Conservation (phyloP, 768 basidiomycete genomes). For the Crepidotus variabilis region DNA sequence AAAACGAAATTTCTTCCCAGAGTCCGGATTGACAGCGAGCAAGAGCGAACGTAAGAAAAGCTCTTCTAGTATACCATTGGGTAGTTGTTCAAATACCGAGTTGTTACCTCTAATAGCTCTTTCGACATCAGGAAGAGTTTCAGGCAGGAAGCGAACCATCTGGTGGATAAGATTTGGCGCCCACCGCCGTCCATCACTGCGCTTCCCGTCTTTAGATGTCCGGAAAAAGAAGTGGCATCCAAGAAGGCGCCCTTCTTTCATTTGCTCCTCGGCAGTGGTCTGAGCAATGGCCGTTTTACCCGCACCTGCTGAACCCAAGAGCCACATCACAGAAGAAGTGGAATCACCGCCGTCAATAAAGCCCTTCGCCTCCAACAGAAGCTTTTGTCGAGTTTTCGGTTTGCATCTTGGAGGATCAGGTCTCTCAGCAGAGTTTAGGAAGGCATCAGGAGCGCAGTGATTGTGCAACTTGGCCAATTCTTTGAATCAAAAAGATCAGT, state of each 20-base stretch:
- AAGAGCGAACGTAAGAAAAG: background rate
- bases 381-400: background rate
- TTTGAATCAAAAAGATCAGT: too few relatives aligned
- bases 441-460: too few relatives aligned
- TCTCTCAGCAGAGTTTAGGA: too few relatives aligned
- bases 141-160: slow-evolving; percentile 8
- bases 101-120: background rate
- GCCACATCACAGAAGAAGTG: slow-evolving; percentile 4
- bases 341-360: background rate
- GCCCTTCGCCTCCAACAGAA: background rate
- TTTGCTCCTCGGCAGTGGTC: slow-evolving; percentile 12
- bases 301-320: slow-evolving; percentile 11
- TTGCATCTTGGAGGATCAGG: too few relatives aligned
- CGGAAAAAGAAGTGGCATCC: slow-evolving; percentile 15
- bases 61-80: background rate
- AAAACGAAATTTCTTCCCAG: background rate
- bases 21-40: too few relatives aligned
- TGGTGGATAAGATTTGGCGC: slow-evolving; percentile 12
- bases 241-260: slow-evolving; percentile 1
- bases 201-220: background rate
- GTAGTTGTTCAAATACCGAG: background rate
- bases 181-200: slow-evolving; percentile 5
- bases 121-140: background rate
- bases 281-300: slow-evolving; percentile 14
- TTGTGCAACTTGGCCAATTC: too few relatives aligned